phyloP scores from a whole-genome alignment of 1,139 yeast genomes.

The Kluyveromyces sp. region DNA sequence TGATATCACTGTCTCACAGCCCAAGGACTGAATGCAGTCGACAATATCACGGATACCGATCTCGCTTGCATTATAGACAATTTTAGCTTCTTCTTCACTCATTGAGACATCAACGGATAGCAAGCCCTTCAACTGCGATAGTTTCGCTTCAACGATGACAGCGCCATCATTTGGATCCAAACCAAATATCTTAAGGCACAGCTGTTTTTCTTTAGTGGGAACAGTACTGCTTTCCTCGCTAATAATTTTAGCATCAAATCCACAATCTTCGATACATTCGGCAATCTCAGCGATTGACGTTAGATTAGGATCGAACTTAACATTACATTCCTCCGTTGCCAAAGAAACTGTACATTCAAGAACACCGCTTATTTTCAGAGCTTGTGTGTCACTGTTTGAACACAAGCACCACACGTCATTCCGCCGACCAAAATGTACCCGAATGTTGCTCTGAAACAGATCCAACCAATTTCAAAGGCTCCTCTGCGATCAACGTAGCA shows the following conservation, averaged over 20 bases:
- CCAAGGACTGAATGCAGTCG: slow-evolving; percentile 39
- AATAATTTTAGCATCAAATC: slow-evolving; percentile 50
- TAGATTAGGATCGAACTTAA: slow-evolving; percentile 32
- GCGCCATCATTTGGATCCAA: slow-evolving; percentile 60
- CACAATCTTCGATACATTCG: slow-evolving; percentile 58
- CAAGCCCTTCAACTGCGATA: slow-evolving; percentile 40
- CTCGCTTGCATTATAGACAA: slow-evolving; percentile 35
- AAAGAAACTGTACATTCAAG: slow-evolving; percentile 50
- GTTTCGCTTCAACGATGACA: slow-evolving; percentile 39
- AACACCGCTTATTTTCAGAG: slow-evolving; percentile 38
- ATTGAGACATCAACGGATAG: slow-evolving; percentile 32
- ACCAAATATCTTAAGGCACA: slow-evolving; percentile 40
- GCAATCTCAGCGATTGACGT: slow-evolving; percentile 32
- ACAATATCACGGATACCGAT: slow-evolving; percentile 56
- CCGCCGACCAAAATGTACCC: slow-evolving; percentile 34
- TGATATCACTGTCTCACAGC: slow-evolving; percentile 42
- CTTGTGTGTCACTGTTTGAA: slow-evolving; percentile 52
- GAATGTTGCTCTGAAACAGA: neutral
- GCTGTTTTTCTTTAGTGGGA: slow-evolving; percentile 1
- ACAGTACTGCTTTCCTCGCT: slow-evolving; percentile 1
- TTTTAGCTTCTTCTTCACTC: slow-evolving; percentile 4
- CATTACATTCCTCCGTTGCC: slow-evolving; percentile 65
- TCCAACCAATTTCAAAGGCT: neutral
- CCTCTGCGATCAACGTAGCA: slow-evolving; percentile 30
- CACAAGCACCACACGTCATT: slow-evolving; percentile 88